These are phyloP conservation scores for Pythium sukuiense DNA, from an alignment of 352 stramenopile species.

Conservation along the genomic window DNA sequence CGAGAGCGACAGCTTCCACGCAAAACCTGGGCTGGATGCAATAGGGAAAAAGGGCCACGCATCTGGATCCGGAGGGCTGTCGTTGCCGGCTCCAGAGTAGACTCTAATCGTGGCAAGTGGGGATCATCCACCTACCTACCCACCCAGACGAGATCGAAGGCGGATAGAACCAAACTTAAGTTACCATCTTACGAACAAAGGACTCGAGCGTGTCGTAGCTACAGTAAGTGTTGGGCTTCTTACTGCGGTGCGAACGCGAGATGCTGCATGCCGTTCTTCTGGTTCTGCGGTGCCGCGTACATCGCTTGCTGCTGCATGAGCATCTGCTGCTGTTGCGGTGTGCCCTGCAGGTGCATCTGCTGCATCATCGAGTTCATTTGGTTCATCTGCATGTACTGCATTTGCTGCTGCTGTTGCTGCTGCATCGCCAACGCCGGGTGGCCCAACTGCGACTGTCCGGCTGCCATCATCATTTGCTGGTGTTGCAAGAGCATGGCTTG, in stretches of 20 bases:
- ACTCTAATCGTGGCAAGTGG: not conserved
- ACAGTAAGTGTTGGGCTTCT: not conserved
- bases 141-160: not conserved
- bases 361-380: slow-evolving; percentile 40
- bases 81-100: slow-evolving; percentile 11
- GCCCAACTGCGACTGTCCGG: slow-evolving; percentile 14
- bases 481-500: slow-evolving; percentile 28
- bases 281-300: slow-evolving; percentile 1
- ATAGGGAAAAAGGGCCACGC: slow-evolving; percentile 17
- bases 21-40: slow-evolving; percentile 8
- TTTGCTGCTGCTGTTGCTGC: slow-evolving; percentile 38
- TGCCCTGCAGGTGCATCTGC: slow-evolving; percentile 42
- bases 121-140: not conserved
- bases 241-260: slow-evolving; percentile 9
- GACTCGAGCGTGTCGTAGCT: not conserved
- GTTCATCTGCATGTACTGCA: slow-evolving; percentile 37
- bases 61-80: not conserved
- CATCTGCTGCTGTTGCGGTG: slow-evolving; percentile 3
- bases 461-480: slow-evolving; percentile 39
- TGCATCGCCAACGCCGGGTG: slow-evolving; percentile 31
- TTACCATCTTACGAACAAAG: slow-evolving; percentile 3
- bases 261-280: slow-evolving; percentile 10
- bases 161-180: slow-evolving; percentile 2
- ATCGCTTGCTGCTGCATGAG: slow-evolving; percentile 1
- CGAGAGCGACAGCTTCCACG: slow-evolving; percentile 26